These are phyloP conservation scores for Termitomyces sp. DNA, from an alignment of 768 basidiomycete genomes.

Conservation along the genomic window DNA sequence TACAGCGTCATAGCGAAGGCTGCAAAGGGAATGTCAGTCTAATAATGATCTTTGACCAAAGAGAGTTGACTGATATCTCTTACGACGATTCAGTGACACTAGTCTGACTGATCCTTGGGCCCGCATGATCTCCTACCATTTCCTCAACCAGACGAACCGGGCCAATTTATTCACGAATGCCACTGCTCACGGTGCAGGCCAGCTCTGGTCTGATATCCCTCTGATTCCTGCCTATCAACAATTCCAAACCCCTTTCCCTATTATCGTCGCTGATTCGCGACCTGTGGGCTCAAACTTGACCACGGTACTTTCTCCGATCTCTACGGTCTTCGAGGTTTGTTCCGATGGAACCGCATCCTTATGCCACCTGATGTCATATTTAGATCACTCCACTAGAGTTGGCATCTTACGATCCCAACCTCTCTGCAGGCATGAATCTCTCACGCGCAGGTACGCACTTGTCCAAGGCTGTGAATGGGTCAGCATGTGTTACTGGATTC, in stretches of 20 bases:
- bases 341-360: neutral
- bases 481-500: slow-evolving; percentile 67
- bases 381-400: slow-evolving; percentile 62
- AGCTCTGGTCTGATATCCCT: slow-evolving; percentile 59
- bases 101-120: slow-evolving; percentile 63
- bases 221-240: slow-evolving; percentile 45
- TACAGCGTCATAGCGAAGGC: slow-evolving; percentile 55
- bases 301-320: slow-evolving; percentile 29
- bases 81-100: slow-evolving; percentile 39
- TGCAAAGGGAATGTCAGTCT: slow-evolving; percentile 43
- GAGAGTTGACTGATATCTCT: neutral
- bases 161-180: slow-evolving; percentile 56
- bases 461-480: slow-evolving; percentile 41
- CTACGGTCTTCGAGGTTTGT: slow-evolving; percentile 54
- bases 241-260: slow-evolving; percentile 56
- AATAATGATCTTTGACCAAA: neutral
- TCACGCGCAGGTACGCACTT: slow-evolving; percentile 62
- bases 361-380: neutral
- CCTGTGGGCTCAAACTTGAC: slow-evolving; percentile 40
- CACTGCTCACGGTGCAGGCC: slow-evolving; percentile 65
- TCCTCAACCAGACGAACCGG: slow-evolving; percentile 58
- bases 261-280: slow-evolving; percentile 54
- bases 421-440: slow-evolving; percentile 66
- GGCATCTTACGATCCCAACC: slow-evolving; percentile 67
- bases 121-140: slow-evolving; percentile 67